A percentile compares a stretch with the other conserved stretches of the same genome.
Conservation (phyloP, 768 basidiomycete genomes). For the Leccinum sublutescens region DNA sequence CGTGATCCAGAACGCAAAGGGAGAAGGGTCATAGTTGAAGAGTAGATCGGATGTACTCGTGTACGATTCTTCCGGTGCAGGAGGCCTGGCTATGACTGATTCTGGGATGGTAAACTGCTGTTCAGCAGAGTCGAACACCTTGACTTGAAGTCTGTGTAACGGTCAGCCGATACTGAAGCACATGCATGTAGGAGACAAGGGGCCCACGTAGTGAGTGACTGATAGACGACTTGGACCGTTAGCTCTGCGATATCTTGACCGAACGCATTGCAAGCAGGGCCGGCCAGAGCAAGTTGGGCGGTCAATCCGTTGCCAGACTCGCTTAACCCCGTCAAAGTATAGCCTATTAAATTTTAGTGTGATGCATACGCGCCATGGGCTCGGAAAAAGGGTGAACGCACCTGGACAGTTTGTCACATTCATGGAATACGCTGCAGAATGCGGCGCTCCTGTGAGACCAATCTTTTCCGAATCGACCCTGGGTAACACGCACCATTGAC, state of each 20-base stretch:
- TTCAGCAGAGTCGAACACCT: constrained; percentile 57
- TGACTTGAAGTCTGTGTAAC: constrained; percentile 56
- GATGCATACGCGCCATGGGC: background rate
- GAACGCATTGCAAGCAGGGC: constrained; percentile 60
- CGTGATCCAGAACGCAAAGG: constrained; percentile 80
- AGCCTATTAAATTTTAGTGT: constrained; percentile 40
- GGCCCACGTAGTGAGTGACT: constrained; percentile 46
- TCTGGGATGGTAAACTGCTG: constrained; percentile 65
- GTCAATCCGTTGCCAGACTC: constrained; percentile 48
- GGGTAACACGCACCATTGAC: background rate
- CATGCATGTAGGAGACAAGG: background rate
- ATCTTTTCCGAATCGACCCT: background rate
- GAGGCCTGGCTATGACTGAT: constrained; percentile 45
- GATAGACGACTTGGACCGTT: constrained; percentile 62
- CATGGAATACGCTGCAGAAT: constrained; percentile 3
- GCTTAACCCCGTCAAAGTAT: constrained; percentile 42
- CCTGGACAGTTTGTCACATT: constrained; percentile 32
- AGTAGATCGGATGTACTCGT: constrained; percentile 52
- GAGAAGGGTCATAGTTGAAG: constrained; percentile 60
- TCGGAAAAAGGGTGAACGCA: background rate
- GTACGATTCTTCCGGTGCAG: constrained; percentile 33
- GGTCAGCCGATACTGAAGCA: background rate
- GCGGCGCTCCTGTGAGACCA: background rate
- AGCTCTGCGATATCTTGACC: constrained; percentile 56
- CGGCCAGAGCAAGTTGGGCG: constrained; percentile 52